Conservation (phyloP, 331 rosid species). For the Arachis monticola region DNA sequence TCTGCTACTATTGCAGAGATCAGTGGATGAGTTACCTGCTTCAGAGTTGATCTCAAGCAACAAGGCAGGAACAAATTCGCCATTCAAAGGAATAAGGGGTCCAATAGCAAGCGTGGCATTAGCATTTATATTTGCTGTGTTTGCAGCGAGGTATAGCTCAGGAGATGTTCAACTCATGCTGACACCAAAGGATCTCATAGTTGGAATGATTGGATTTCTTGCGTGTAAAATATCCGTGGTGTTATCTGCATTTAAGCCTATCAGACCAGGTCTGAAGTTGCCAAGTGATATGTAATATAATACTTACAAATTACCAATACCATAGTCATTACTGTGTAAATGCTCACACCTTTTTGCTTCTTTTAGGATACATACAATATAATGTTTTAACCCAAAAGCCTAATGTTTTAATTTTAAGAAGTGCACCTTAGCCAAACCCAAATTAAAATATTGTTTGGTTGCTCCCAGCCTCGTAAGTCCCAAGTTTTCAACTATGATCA, state of each 20-base stretch:
- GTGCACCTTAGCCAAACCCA: too few relatives aligned
- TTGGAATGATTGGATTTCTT: constrained; percentile 87
- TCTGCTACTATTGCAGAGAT: constrained; percentile 80
- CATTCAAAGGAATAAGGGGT: constrained; percentile 49
- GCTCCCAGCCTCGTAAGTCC: neutral
- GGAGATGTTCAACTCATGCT: constrained; percentile 56
- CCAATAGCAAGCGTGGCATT: constrained; percentile 60
- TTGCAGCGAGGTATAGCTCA: constrained; percentile 51
- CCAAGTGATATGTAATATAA: constrained; percentile 46
- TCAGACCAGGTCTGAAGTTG: constrained; percentile 49
- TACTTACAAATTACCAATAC: constrained; percentile 5
- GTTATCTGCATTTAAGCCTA: constrained; percentile 82
- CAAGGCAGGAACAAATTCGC: constrained; percentile 29
- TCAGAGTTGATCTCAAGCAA: constrained; percentile 47
- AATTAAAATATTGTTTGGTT: too few relatives aligned
- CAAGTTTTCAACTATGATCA: neutral
- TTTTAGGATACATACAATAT: too few relatives aligned
- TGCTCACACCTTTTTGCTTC: neutral
- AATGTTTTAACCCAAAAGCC: neutral
- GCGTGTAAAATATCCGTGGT: constrained; percentile 78
- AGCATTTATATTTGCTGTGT: constrained; percentile 54
- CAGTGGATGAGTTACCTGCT: constrained; percentile 80
- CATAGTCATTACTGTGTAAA: neutral
- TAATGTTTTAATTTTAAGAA: neutral
- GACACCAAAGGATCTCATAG: constrained; percentile 64